Base-by-base conservation (phyloP, 768 basidiomycete species). In the Naganishia vishniacii region DNA sequence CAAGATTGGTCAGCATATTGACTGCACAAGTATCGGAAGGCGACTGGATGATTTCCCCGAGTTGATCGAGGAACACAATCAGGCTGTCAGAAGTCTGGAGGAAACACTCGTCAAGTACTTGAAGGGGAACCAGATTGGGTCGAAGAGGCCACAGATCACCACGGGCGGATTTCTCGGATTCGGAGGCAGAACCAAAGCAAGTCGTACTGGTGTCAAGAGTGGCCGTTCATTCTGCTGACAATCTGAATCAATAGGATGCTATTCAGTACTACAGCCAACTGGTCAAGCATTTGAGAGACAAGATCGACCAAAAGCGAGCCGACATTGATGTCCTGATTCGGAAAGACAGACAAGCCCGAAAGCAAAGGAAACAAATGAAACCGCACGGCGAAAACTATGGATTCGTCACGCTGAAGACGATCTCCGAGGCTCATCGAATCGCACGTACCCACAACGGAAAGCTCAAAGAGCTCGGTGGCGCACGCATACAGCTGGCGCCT, bases 71-170 rank as follows among this genome's bases (percentile, higher is more conserved):
- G 88, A 86, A 70, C 78, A 79, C 69, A 98, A 98, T 76, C 80
- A 85, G 60, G 87, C 90, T n/a, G 94, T 99, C n/a, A 82, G 88
- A 49, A 86, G 94, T 70, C 84, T 98, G 63, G 95, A 99, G 75
- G 81, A 84, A 40, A 82, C 91, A 53, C 83, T 99, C 32, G 94
- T 97, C 62, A 85, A 84, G 60, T 97, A 95, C 75, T 83, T 97
- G 65, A 92, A 91, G 70, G 86, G 83, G 8, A 90, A 89, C 1
- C 84, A 81, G 70, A 81, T 92, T 40, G 89, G 83, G 49, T 85
- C 84, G 70, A 88, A 87, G 65, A 81, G 95, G 34, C 95, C 95
- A 0, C 88, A 81, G 2, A 85, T 92, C 67, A 82, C 83, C 16
- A 78, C 89, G 15, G 92, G 93, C 18, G 89, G 86, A 1, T 85